A percentile compares a stretch with the other conserved stretches of the same genome.
phyloP scores from a whole-genome alignment of 192 early-diverging fungal species.

The Backusella liffmaniae region DNA sequence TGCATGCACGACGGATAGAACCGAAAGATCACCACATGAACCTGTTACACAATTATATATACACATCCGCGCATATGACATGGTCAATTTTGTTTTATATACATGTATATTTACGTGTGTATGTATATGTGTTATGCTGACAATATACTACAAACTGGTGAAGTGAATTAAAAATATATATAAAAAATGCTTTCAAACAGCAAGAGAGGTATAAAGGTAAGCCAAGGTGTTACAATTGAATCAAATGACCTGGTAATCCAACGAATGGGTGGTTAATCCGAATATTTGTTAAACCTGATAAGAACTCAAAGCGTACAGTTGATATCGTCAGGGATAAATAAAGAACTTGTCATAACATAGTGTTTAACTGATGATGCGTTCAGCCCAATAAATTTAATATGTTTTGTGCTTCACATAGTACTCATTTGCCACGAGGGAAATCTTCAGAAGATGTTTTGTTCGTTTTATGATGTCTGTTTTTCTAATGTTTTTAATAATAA shows the following conservation, averaged over 20 bases:
- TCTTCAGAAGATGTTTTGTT: neutral
- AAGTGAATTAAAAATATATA: neutral
- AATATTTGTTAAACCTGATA: conserved; percentile 10
- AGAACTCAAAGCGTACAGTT: neutral
- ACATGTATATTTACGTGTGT: neutral
- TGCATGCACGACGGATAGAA: neutral
- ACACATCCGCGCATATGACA: neutral
- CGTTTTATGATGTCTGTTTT: neutral
- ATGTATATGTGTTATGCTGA: neutral
- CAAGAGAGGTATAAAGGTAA: neutral
- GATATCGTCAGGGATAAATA: neutral
- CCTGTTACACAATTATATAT: neutral
- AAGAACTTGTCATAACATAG: conserved; percentile 2
- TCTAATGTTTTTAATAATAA: neutral
- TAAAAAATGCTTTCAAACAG: neutral
- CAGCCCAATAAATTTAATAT: neutral
- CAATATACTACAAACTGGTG: neutral
- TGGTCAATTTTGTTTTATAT: neutral
- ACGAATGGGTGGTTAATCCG: neutral
- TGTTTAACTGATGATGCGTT: neutral
- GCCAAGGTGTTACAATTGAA: neutral
- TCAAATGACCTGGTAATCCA: neutral
- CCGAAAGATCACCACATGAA: neutral
- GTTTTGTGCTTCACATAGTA: neutral
- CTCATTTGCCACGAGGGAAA: neutral